A percentile compares a stretch with the other conserved stretches of the same genome.
Conservation (phyloP, 257 asterid species). For the Plectranthus barbatus region DNA sequence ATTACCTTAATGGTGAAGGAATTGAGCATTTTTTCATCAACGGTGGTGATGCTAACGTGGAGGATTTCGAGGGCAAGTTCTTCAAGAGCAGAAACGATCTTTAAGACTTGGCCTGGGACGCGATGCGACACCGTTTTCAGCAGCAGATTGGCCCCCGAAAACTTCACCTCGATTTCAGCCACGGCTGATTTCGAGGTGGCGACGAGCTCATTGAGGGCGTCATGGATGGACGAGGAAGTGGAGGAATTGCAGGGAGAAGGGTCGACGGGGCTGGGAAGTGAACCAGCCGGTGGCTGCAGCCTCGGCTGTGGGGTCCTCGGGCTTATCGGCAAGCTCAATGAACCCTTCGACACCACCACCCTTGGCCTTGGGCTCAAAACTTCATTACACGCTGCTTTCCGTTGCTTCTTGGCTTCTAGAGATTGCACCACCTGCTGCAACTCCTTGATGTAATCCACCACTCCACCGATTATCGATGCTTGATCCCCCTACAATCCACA, state of each 20-base stretch:
- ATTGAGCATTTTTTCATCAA: slow-evolving; percentile 57
- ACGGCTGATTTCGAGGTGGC: slow-evolving; percentile 57
- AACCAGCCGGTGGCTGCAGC: background rate
- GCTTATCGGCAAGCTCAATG: slow-evolving; percentile 58
- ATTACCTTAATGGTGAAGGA: slow-evolving; percentile 84
- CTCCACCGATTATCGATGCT: slow-evolving; percentile 92
- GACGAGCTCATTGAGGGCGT: slow-evolving; percentile 62
- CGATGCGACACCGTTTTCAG: slow-evolving; percentile 62
- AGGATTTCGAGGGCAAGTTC: slow-evolving; percentile 74
- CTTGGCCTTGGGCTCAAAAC: slow-evolving; percentile 63
- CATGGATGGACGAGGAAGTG: slow-evolving; percentile 31
- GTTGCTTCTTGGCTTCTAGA: slow-evolving; percentile 66
- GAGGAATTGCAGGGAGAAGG: slow-evolving; percentile 48
- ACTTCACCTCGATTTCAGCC: slow-evolving; percentile 86
- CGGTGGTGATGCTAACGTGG: slow-evolving; percentile 48
- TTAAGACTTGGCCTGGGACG: slow-evolving; percentile 63
- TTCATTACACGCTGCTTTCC: slow-evolving; percentile 52
- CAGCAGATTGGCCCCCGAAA: slow-evolving; percentile 60
- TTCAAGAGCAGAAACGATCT: slow-evolving; percentile 54
- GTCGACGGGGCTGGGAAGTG: slow-evolving; percentile 26
- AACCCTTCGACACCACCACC: too few species aligned
- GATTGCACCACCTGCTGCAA: slow-evolving; percentile 68
- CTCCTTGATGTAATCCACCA: slow-evolving; percentile 77
- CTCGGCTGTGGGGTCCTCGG: slow-evolving; percentile 75
- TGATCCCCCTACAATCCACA: slow-evolving; percentile 56